Percentiles rank a stretch among this genome's conserved stretches.
phyloP scores from a whole-genome alignment of 1,139 yeast species.

The Saccharomyces hybrid region DNA sequence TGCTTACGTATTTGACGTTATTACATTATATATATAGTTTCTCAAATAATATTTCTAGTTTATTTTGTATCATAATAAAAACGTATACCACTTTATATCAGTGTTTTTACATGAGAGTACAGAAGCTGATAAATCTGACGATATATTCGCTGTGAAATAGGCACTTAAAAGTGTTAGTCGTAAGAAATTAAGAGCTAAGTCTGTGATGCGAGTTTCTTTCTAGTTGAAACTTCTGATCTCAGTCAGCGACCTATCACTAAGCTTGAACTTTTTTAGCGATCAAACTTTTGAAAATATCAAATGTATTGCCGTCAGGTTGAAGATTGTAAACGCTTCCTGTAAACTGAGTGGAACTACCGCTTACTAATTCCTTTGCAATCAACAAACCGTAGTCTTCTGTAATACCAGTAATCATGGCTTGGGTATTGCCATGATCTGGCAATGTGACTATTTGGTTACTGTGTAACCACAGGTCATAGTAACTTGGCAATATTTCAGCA shows the following conservation, averaged over 20 bases:
- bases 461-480: constrained; percentile 85
- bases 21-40: not conserved
- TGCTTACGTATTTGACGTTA: constrained; percentile 3
- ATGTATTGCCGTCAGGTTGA: constrained; percentile 96
- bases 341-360: constrained; percentile 33
- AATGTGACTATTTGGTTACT: constrained; percentile 52
- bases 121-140: not conserved
- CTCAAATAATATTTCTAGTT: constrained; percentile 2
- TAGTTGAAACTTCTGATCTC: not conserved
- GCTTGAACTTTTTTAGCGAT: constrained; percentile 53
- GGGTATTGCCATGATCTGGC: constrained; percentile 41
- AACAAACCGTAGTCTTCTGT: constrained; percentile 78
- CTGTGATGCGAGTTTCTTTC: not conserved
- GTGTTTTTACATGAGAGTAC: not conserved
- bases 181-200: no score
- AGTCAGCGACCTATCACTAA: not conserved
- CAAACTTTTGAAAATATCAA: constrained; percentile 87
- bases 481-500: constrained; percentile 57
- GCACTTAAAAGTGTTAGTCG: no score
- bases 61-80: constrained; percentile 2
- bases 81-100: not conserved
- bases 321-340: constrained; percentile 56
- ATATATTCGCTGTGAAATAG: no score
- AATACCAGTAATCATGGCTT: constrained; percentile 71
- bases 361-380: constrained; percentile 57